Base-by-base conservation (phyloP, 768 basidiomycete species). In the Termitomyces sp. region DNA sequence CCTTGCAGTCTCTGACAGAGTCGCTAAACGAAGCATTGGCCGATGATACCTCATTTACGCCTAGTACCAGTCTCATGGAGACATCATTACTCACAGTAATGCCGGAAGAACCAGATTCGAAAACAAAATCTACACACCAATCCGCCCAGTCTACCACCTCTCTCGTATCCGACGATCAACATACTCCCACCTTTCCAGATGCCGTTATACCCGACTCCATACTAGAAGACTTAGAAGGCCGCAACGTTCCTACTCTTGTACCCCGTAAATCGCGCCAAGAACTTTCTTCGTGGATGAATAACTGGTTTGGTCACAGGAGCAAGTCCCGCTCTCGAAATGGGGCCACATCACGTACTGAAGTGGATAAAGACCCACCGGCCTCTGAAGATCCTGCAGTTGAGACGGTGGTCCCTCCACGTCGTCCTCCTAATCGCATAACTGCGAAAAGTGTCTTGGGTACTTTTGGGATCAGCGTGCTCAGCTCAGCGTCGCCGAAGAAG, bases 401-500 rank as follows among this genome's bases (percentile, higher is more conserved):
- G 18, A 45, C 40, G 31, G 44, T 56, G 6, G 55, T 43, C 13
- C 58, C 53, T 16, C 53, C 57, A 46, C 57, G 47, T 47, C 66
- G 53, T 47, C 54, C 51, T 41, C 70, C 75, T 25, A 18, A 16
- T 31, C 78, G 79, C 29, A 82, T 76, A 61, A 69, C 76, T 2
- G 70, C 81, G 3, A 84, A 75, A 58, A 88, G 85, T 59, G 85
- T 91, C 1, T 88, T 91, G 59, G 85, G 86, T 22, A 81, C 84
- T 0, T 69, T 91, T 5, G 87, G 87, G 0, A 83, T 89, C 46
- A 86, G 87, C 1, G 77, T 86, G 29, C 71, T 86, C 25, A 87
- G 81, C 60, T 81, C 86, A 3, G 53, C 71, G 0, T 54, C 76
- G 1, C 53, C 66, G 22, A 60, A 62, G 39, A 68, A 66, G 50